Percentiles rank a stretch among this genome's conserved stretches.
phyloP scores from a whole-genome alignment of 495 filamentous ascomycete species.

The Talaromyces proteolyticus region DNA sequence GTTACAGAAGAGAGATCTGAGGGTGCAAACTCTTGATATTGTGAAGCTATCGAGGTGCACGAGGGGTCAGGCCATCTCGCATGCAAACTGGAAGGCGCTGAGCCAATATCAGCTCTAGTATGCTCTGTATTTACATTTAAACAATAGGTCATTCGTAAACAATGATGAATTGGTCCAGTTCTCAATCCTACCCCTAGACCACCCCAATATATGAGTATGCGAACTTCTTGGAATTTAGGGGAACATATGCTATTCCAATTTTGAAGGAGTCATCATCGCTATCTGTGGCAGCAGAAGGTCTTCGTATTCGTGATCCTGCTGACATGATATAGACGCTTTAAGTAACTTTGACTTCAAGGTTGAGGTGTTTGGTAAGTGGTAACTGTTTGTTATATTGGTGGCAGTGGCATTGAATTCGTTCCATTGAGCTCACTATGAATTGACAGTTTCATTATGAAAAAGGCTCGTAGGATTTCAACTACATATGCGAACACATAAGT shows the following conservation, averaged over 20 bases:
- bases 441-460: not conserved
- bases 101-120: not conserved
- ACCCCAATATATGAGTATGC: not conserved
- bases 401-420: not conserved
- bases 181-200: not conserved
- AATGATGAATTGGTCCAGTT: not conserved
- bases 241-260: not conserved
- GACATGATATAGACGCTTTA: not conserved
- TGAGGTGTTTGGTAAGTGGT: not conserved
- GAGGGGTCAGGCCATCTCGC: not conserved
- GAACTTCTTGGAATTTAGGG: not conserved
- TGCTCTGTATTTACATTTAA: not conserved
- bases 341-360: not conserved
- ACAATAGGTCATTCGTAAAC: not conserved
- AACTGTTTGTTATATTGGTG: not conserved
- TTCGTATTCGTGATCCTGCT: not conserved
- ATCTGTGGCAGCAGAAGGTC: not conserved
- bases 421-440: not conserved
- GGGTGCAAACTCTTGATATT: not conserved
- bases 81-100: not conserved
- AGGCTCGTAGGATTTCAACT: not conserved
- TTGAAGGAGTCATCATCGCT: not conserved
- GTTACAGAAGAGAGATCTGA: not conserved
- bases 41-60: not conserved
- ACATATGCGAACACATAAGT: not conserved